Evolutionary conservation across 1,139 yeast genomes (phyloP).

Genomic region (Sugiyamaella japonica): DNA sequence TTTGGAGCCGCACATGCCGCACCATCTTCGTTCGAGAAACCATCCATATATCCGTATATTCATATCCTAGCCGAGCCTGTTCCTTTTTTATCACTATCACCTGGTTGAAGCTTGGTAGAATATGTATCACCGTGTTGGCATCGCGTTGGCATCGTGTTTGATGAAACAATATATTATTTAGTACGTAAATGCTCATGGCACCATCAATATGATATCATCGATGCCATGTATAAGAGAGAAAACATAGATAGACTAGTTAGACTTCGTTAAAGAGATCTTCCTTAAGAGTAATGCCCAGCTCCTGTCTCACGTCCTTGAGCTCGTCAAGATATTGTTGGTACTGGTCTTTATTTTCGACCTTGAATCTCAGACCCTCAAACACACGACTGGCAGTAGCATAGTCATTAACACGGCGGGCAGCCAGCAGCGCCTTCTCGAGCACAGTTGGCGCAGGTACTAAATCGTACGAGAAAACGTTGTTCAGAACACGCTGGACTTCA

Average conservation of each 20-base stretch:
- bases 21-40: not conserved
- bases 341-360: slow-evolving; percentile 92
- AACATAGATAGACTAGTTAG: slow-evolving; percentile 1
- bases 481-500: slow-evolving; percentile 88
- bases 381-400: slow-evolving; percentile 98
- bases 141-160: too few relatives aligned
- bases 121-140: too few relatives aligned
- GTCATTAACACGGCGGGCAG: slow-evolving; percentile 98
- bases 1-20: not conserved
- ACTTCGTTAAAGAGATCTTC: slow-evolving; percentile 70
- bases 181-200: slow-evolving; percentile 9
- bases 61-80: not conserved
- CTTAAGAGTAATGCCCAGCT: slow-evolving; percentile 85
- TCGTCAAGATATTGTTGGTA: slow-evolving; percentile 95
- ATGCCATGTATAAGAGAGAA: not conserved
- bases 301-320: slow-evolving; percentile 86
- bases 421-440: slow-evolving; percentile 92
- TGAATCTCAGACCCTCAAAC: slow-evolving; percentile 88
- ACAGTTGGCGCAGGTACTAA: slow-evolving; percentile 98
- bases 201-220: not conserved
- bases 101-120: too few relatives aligned
- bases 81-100: too few relatives aligned
- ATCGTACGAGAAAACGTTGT: slow-evolving; percentile 97
- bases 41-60: not conserved
- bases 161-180: slow-evolving; percentile 6